Evolutionary conservation across 192 early-diverging fungal genomes (phyloP).

Genomic region (Chytriomyces confervae): DNA sequence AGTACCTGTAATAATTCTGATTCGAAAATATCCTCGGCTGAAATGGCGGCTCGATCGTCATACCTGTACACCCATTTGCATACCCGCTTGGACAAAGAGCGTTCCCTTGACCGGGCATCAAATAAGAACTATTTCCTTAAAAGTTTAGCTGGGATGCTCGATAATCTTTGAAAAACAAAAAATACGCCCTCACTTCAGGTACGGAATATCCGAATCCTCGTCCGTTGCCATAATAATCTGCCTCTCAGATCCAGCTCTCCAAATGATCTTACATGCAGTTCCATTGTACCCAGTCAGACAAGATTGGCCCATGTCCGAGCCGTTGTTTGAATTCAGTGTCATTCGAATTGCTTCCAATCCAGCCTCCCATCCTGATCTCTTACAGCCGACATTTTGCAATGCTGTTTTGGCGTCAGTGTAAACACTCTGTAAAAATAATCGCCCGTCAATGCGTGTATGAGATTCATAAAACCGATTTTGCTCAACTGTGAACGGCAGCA

Average conservation of each 20-base stretch:
- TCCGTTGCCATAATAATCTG: constrained; percentile 50
- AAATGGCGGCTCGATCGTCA: constrained; percentile 5
- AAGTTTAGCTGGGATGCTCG: neutral
- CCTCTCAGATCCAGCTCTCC: constrained; percentile 27
- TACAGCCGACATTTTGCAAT: constrained; percentile 25
- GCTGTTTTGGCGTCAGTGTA: constrained; percentile 19
- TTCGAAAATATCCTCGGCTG: neutral
- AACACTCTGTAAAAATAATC: constrained; percentile 25
- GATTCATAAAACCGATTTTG: neutral
- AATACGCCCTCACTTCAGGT: neutral
- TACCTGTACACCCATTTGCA: neutral
- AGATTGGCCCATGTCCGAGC: constrained; percentile 22
- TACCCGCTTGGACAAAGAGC: constrained; percentile 36
- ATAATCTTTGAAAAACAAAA: neutral
- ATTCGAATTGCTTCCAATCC: constrained; percentile 50
- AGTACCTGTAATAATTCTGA: constrained; percentile 14
- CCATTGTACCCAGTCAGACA: neutral
- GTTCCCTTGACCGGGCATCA: constrained; percentile 17
- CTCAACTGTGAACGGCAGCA: constrained; percentile 43
- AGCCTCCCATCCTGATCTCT: constrained; percentile 43
- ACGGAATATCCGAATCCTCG: constrained; percentile 48
- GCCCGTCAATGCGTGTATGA: neutral
- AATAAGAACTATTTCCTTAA: neutral
- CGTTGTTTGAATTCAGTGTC: constrained; percentile 29
- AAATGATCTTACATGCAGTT: constrained; percentile 32